Conservation (phyloP, 2,329 filamentous ascomycete species). For the Fusarium euwallaceae region DNA sequence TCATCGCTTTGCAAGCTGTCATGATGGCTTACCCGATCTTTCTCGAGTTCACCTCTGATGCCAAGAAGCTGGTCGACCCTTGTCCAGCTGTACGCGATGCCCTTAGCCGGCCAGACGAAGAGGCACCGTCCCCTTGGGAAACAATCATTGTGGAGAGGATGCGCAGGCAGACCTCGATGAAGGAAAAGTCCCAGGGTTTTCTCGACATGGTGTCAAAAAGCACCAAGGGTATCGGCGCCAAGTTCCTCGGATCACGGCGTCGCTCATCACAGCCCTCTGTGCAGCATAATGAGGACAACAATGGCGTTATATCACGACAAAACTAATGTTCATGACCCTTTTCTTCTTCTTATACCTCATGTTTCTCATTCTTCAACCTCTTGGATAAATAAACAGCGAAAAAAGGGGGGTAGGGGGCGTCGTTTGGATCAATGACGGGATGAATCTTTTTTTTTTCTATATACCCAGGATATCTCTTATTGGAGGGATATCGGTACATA, state of each 20-base stretch:
- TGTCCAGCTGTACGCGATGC: slow-evolving; percentile 41
- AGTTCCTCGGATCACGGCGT: slow-evolving; percentile 43
- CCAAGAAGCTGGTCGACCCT: slow-evolving; percentile 59
- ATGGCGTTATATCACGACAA: slow-evolving; percentile 19
- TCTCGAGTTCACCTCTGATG: slow-evolving; percentile 61
- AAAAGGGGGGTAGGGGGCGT: slow-evolving; percentile 37
- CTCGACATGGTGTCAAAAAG: slow-evolving; percentile 44
- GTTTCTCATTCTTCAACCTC: slow-evolving; percentile 12
- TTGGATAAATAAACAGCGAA: slow-evolving; percentile 35
- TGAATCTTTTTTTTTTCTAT: slow-evolving; percentile 24
- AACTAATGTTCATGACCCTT: slow-evolving; percentile 37
- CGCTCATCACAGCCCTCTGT: slow-evolving; percentile 50
- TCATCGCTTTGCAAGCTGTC: slow-evolving; percentile 65
- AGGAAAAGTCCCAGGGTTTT: slow-evolving; percentile 39
- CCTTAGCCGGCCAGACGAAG: slow-evolving; percentile 36
- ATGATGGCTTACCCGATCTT: slow-evolving; percentile 64
- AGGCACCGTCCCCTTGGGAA: slow-evolving; percentile 36
- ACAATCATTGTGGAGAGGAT: slow-evolving; percentile 24
- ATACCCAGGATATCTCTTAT: slow-evolving; percentile 40
- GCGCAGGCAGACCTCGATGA: slow-evolving; percentile 27
- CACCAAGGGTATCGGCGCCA: slow-evolving; percentile 43
- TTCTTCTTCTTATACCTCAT: slow-evolving; percentile 25
- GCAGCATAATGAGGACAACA: slow-evolving; percentile 48
- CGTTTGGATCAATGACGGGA: slow-evolving; percentile 34
- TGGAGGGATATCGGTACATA: slow-evolving; percentile 42